A percentile compares a stretch with the other conserved stretches of the same genome.
phyloP scores from a whole-genome alignment of 2,329 filamentous ascomycete species.

The Ophiostoma sp. region DNA sequence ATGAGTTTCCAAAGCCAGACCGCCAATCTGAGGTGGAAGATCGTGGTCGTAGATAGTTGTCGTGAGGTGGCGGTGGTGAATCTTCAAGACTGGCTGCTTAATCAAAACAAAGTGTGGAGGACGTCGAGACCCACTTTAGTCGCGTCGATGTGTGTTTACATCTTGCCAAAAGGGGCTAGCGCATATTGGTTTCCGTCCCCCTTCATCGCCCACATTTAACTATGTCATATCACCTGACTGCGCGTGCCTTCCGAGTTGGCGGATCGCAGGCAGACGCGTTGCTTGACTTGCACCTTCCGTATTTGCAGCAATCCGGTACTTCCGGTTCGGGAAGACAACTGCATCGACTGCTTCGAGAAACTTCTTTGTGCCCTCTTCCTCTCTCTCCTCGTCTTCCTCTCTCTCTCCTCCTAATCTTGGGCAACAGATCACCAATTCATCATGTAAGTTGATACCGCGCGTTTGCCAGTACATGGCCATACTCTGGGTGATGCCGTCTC shows the following conservation, averaged over 20 bases:
- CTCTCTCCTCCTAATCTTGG: neutral
- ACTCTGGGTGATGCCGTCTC: neutral
- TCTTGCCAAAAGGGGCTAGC: constrained; percentile 24
- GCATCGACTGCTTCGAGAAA: neutral
- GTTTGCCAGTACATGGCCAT: neutral
- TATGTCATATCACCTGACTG: constrained; percentile 24
- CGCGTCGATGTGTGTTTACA: constrained; percentile 29
- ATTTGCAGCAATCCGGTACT: neutral
- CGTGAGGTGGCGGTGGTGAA: neutral
- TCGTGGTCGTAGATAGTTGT: constrained; percentile 18
- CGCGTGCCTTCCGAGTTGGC: constrained; percentile 26
- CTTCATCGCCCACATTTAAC: constrained; percentile 4
- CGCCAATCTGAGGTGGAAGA: constrained; percentile 2
- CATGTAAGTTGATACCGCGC: neutral
- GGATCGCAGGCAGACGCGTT: constrained; percentile 25
- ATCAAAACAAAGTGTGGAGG: constrained; percentile 17
- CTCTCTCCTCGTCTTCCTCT: neutral
- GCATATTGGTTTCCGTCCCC: neutral
- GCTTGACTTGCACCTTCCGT: constrained; percentile 22
- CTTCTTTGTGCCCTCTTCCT: neutral
- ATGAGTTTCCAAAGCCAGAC: constrained; percentile 4
- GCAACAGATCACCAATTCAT: neutral
- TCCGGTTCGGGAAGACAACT: neutral
- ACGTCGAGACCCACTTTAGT: constrained; percentile 21
- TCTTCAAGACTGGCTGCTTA: constrained; percentile 1